Base-by-base conservation (phyloP, 768 basidiomycete species). In the Boletales sp. region DNA sequence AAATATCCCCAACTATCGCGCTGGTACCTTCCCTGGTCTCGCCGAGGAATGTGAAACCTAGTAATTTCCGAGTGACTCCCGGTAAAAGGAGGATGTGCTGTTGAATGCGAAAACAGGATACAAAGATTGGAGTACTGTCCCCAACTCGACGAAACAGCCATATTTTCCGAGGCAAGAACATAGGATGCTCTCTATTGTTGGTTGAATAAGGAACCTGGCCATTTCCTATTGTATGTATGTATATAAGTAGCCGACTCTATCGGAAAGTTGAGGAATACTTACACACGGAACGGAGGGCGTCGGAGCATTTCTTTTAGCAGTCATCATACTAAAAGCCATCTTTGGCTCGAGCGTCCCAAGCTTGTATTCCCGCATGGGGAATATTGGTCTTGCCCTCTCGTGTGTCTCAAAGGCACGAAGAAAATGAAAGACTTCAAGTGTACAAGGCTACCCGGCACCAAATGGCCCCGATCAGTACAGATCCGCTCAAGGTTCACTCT, bases 381-480 rank as follows among this genome's bases (percentile, higher is more conserved):
- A 50, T 3, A 65, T 45, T 0, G 54, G 51, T n/a, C 53, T 68
- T 15, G 68, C 64, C n/a, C 19, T 56, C 37, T 69, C 58, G 40
- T 71, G 29, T 5, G 74, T 65, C n/a, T 75, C 68, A 27, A 71
- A 69, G 17, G 70, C 65, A 12, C 71, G 61, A 29, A 80, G 65
- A 41, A 66, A 64, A n/a, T 69, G 62, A 45, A 76, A 74, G 5
- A 75, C 54, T 56, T 81, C 77, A 27, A 77, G 62, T 8, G 76
- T 69, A 10, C 76, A 60, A 11, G 59, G 62, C 62, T 64, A 19
- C 19, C 15, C n/a, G n/a, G 3, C 32, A 45, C 45, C 5, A 18
- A 31, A 14, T 8, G 32, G 11, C 13, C 11, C 34, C 5, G 12
- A 24, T 24, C 24, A 11, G 27, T 21, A 9, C 29, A 19, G 15